Evolutionary conservation across 164 flowering plant genomes (phyloP).

Genomic region (Aristolochia fimbriata): DNA sequence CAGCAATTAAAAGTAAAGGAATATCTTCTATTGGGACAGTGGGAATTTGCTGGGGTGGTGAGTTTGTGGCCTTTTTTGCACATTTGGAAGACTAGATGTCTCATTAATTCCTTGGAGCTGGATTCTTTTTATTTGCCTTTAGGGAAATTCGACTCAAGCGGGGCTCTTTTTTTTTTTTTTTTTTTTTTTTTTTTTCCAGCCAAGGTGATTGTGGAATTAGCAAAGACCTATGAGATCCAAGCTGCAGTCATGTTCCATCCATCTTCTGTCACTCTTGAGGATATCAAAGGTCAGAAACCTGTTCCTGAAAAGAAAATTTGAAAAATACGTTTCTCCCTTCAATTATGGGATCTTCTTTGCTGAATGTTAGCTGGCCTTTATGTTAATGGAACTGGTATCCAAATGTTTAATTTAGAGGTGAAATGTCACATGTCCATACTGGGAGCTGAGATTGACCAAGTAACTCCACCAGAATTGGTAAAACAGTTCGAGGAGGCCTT

Average conservation of each 20-base stretch:
- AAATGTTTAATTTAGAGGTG: constrained; percentile 39
- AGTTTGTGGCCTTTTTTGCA: constrained; percentile 5
- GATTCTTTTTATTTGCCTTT: no score
- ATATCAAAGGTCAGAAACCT: neutral
- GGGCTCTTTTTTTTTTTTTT: no score
- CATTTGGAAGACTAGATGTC: no score
- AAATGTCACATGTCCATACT: constrained; percentile 52
- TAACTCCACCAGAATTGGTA: constrained; percentile 58
- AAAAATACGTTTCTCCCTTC: no score
- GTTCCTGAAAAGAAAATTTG: neutral
- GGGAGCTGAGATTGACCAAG: constrained; percentile 67
- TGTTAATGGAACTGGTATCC: no score
- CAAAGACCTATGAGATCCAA: constrained; percentile 34
- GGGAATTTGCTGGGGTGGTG: constrained; percentile 79
- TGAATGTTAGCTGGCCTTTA: no score
- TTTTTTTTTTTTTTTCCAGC: constrained; percentile 32
- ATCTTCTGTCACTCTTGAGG: neutral
- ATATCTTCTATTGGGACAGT: constrained; percentile 45
- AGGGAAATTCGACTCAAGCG: no score
- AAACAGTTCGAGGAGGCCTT: constrained; percentile 58
- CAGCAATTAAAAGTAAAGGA: constrained; percentile 48
- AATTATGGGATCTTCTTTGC: no score
- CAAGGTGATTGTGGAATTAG: constrained; percentile 54
- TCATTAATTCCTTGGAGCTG: no score
- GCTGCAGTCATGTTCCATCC: constrained; percentile 38